Conservation (phyloP, 192 early-diverging fungal genomes). For the Backusella parvicylindrica region DNA sequence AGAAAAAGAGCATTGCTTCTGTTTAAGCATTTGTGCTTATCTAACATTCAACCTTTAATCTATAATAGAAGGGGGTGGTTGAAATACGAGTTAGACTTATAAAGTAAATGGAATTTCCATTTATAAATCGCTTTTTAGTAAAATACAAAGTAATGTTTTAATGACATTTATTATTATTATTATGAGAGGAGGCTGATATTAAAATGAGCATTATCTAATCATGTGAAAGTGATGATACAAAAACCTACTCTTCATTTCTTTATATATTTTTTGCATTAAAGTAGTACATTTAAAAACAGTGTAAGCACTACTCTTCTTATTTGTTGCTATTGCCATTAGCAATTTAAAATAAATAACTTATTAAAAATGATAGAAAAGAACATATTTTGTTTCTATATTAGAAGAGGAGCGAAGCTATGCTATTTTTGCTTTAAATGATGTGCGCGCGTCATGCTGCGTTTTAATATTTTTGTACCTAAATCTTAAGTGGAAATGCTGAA, state of each 20-base stretch:
- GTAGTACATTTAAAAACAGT: background rate
- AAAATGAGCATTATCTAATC: background rate
- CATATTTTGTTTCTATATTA: background rate
- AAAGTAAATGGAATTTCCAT: background rate
- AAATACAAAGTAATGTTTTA: background rate
- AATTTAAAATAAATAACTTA: background rate
- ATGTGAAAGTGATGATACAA: background rate
- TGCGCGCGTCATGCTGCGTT: background rate
- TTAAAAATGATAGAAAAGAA: background rate
- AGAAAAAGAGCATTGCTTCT: background rate
- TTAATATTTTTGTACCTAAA: conserved; percentile 4
- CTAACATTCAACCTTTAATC: background rate
- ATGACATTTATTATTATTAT: background rate
- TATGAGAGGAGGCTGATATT: background rate
- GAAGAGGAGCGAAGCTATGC: background rate
- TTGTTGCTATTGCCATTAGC: too few species aligned
- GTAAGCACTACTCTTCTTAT: too few species aligned
- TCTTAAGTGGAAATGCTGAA: background rate
- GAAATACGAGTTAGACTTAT: background rate
- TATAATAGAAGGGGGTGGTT: background rate
- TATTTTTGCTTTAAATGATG: background rate
- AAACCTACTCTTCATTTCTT: background rate
- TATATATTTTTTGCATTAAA: background rate
- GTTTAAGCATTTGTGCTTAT: background rate
- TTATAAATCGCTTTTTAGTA: background rate